Base-by-base conservation (phyloP, 116 monocot genomes). In the Dioscorea cayenensis region DNA sequence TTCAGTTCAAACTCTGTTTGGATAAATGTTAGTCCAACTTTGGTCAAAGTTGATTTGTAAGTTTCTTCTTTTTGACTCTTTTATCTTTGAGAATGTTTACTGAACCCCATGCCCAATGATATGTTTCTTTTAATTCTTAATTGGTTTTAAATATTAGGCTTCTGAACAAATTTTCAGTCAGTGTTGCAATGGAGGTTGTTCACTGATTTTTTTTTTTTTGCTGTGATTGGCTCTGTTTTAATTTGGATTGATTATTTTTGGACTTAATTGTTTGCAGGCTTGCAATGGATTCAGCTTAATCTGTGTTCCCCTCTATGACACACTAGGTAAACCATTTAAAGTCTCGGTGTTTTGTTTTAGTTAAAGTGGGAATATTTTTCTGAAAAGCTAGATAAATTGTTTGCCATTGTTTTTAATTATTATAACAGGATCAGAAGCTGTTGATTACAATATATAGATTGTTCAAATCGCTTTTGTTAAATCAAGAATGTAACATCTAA, bases 251-350 rank as follows among this genome's bases (percentile, higher is more conserved):
- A 1, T 13, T 21, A 28, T 55, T 70, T 70, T 28, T 52, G 12
- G 38, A 19, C 64, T 76, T 7, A 36, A 13, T n/a, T 60, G 22
- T 49, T 60, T 49, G 74, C 86, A 96, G 96, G 96, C 93, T 84
- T 96, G 96, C 81, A 92, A 90, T 80, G 96, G 88, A 18, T 87
- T 86, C 68, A 88, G 80, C 66, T 72, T 96, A 66, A 76, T 90
- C 29, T 96, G 96, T 66, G 92, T 96, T 77, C 96, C 96, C 50
- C 90, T 96, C 16, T 92, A 96, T 64, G 92, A 96, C 69, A 88
- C 96, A 60, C 83, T 96, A 17, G 96, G 96, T 96, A 84, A 55
- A 55, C 55, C 17, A n/a, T n/a, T 55, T 55, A 32, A 32, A 32
- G 32, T 32, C 32, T 55, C 16, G 5, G 19, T 19, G 14, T 55